These are phyloP conservation scores for Avena eriantha DNA, from an alignment of 176 grass and related monocot genomes.

Conservation along the genomic window DNA sequence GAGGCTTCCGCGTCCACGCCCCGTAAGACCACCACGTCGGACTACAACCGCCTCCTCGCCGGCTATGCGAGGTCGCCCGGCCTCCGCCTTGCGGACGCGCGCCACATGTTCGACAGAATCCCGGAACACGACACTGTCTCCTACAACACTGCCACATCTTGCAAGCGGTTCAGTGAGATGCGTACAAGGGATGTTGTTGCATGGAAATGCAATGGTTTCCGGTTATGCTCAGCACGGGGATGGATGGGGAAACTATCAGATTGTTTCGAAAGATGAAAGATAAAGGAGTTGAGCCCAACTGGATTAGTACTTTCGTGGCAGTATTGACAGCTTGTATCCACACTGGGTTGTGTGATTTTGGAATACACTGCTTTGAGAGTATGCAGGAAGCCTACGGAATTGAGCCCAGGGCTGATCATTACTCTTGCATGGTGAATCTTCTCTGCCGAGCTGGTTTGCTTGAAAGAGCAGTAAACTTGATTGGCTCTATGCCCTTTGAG, in stretches of 20 bases:
- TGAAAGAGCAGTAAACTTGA: slow-evolving; percentile 54
- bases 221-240: slow-evolving; percentile 75
- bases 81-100: slow-evolving; percentile 43
- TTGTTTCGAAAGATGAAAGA: slow-evolving; percentile 59
- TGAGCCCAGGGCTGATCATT: slow-evolving; percentile 53
- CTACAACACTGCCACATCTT: too few relatives aligned
- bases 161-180: slow-evolving; percentile 60
- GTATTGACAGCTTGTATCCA: slow-evolving; percentile 73
- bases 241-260: slow-evolving; percentile 51
- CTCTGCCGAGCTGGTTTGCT: slow-evolving; percentile 65
- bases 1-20: slow-evolving; percentile 35
- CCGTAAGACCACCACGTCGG: slow-evolving; percentile 46
- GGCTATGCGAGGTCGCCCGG: slow-evolving; percentile 29
- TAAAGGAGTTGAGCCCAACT: slow-evolving; percentile 45
- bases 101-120: slow-evolving; percentile 53
- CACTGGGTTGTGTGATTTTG: slow-evolving; percentile 56
- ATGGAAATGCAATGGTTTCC: slow-evolving; percentile 79
- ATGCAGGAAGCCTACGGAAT: slow-evolving; percentile 61
- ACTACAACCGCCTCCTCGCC: slow-evolving; percentile 67
- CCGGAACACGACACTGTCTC: slow-evolving; percentile 58
- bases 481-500: slow-evolving; percentile 64
- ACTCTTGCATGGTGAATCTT: slow-evolving; percentile 79
- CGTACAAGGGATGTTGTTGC: slow-evolving; percentile 53
- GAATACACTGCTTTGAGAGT: slow-evolving; percentile 54
- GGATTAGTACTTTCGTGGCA: slow-evolving; percentile 66